These are phyloP conservation scores for Penicillium freii DNA, from an alignment of 2,329 filamentous ascomycete genomes.

Conservation along the genomic window DNA sequence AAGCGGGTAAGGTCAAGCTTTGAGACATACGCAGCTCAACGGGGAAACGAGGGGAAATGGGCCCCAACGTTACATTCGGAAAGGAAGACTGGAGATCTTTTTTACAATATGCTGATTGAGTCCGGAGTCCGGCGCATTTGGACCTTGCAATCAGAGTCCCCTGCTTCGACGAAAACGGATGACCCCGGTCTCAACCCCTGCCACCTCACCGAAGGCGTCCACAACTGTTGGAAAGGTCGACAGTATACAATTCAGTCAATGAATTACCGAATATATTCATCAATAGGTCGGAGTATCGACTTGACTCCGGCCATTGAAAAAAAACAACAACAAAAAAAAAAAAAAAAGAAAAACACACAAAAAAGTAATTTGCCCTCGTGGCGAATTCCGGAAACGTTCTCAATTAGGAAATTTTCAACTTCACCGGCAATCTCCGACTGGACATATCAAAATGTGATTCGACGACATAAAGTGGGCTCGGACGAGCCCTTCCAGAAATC, in stretches of 20 bases:
- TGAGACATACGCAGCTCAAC: constrained; percentile 10
- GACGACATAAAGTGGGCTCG: constrained; percentile 13
- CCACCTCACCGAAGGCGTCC: neutral
- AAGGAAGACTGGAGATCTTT: neutral
- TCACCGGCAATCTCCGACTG: constrained; percentile 18
- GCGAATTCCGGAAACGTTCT: constrained; percentile 1
- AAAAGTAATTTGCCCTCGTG: neutral
- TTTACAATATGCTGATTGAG: neutral
- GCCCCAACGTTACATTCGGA: constrained; percentile 19
- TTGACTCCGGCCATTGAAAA: neutral
- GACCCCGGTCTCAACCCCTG: neutral
- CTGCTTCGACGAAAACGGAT: neutral
- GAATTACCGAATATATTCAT: constrained; percentile 2
- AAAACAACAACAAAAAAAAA: neutral
- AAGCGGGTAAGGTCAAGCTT: neutral
- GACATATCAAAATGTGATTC: constrained; percentile 7
- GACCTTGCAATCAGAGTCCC: neutral
- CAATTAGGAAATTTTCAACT: constrained; percentile 8
- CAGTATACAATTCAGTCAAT: neutral
- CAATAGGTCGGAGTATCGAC: neutral
- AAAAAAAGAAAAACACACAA: neutral
- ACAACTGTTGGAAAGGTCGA: too few relatives aligned
- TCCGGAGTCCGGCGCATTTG: too few relatives aligned
- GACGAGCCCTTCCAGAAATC: constrained; percentile 13
- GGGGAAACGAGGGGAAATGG: constrained; percentile 9